phyloP scores from a whole-genome alignment of 371 early-diverging fungal species.

The Mucor plumbeus region DNA sequence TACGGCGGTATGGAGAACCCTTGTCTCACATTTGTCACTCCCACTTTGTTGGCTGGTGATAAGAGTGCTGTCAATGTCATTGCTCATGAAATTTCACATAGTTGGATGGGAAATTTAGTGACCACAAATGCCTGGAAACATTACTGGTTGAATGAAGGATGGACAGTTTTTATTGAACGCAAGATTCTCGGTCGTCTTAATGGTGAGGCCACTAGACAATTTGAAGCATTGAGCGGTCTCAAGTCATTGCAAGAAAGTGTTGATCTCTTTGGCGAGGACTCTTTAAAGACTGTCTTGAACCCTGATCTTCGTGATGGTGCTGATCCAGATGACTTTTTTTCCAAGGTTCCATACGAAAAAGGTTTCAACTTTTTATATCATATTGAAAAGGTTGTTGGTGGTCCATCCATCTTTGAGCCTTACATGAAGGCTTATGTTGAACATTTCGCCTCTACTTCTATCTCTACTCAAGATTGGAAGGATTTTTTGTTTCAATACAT shows the following conservation, averaged over 20 bases:
- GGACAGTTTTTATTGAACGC: conserved; percentile 94
- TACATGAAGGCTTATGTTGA: conserved; percentile 86
- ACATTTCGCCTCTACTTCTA: conserved; percentile 84
- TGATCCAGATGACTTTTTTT: conserved; percentile 96
- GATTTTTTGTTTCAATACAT: conserved; percentile 76
- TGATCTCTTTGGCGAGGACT: conserved; percentile 75
- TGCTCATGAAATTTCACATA: conserved; percentile 96
- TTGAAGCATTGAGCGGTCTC: conserved; percentile 84
- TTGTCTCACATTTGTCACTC: conserved; percentile 88
- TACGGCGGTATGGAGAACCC: conserved; percentile 99
- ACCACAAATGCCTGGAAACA: conserved; percentile 90
- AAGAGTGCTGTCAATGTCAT: conserved; percentile 94
- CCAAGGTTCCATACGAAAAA: conserved; percentile 90
- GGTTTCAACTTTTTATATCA: conserved; percentile 94
- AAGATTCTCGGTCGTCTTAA: conserved; percentile 84
- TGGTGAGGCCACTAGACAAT: conserved; percentile 85
- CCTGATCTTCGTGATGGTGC: conserved; percentile 75
- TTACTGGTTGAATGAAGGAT: conserved; percentile 96
- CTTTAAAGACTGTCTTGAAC: conserved; percentile 78
- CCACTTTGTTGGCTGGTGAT: conserved; percentile 89
- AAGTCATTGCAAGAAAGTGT: conserved; percentile 80
- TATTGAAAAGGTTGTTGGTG: conserved; percentile 89
- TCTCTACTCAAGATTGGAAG: conserved; percentile 90
- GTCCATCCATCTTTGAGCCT: conserved; percentile 80
- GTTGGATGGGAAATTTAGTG: conserved; percentile 97